Conservation (phyloP, 495 filamentous ascomycete species). For the Penicilliopsis zonata region DNA sequence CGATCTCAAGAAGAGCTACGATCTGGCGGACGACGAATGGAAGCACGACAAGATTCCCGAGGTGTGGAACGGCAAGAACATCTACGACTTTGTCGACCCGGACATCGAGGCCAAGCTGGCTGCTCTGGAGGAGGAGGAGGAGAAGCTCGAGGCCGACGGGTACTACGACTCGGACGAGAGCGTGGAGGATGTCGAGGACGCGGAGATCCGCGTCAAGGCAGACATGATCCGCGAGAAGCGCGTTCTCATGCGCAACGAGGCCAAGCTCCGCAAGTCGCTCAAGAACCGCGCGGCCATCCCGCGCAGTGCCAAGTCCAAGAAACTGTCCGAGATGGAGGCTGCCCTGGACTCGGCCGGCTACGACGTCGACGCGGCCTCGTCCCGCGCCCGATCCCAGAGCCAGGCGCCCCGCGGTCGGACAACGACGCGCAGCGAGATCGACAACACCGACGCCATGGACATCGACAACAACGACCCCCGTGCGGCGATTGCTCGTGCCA, state of each 20-base stretch:
- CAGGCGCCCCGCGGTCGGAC: conserved; percentile 52
- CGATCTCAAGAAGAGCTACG: conserved; percentile 76
- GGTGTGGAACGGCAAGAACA: conserved; percentile 84
- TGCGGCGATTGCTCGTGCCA: conserved; percentile 56
- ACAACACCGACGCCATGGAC: conserved; percentile 72
- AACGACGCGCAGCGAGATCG: conserved; percentile 39
- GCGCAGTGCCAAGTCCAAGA: conserved; percentile 57
- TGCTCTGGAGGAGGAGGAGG: conserved; percentile 89
- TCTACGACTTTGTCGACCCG: conserved; percentile 92
- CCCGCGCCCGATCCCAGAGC: conserved; percentile 56
- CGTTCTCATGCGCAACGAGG: conserved; percentile 76
- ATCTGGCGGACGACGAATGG: conserved; percentile 77
- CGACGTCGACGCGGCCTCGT: conserved; percentile 61
- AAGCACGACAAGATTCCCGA: conserved; percentile 94
- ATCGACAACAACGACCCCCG: conserved; percentile 49
- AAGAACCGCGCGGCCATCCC: conserved; percentile 94
- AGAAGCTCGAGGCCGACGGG: conserved; percentile 73
- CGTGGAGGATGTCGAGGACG: conserved; percentile 73
- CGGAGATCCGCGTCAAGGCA: conserved; percentile 78
- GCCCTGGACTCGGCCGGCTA: conserved; percentile 75
- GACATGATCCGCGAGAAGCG: conserved; percentile 92
- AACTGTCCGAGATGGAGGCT: conserved; percentile 72
- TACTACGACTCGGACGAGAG: conserved; percentile 61
- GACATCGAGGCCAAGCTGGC: conserved; percentile 88
- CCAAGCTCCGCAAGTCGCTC: conserved; percentile 80